These are phyloP conservation scores for Talaromyces ruber DNA, from an alignment of 495 filamentous ascomycete species.

Conservation along the genomic window DNA sequence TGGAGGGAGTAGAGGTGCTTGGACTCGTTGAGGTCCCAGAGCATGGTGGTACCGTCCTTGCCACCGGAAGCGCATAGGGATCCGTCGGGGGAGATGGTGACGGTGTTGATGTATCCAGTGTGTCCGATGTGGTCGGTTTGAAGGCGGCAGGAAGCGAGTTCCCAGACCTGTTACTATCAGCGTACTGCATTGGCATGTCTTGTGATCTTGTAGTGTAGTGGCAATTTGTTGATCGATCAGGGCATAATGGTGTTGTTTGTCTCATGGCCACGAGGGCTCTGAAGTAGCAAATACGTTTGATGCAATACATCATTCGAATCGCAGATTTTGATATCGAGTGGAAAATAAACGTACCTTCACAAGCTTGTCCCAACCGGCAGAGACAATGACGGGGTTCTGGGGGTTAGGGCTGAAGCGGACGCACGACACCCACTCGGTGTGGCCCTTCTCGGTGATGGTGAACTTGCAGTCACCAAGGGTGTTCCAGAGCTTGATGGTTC, in stretches of 20 bases:
- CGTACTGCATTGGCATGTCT: neutral
- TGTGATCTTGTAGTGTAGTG: neutral
- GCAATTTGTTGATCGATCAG: constrained; percentile 56
- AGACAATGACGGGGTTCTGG: constrained; percentile 99
- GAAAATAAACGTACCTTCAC: constrained; percentile 86
- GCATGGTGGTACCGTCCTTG: constrained; percentile 99
- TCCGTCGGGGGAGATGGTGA: constrained; percentile 99
- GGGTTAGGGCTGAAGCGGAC: constrained; percentile 99
- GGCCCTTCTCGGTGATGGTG: constrained; percentile 99
- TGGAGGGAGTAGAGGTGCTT: constrained; percentile 99
- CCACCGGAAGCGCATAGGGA: constrained; percentile 98
- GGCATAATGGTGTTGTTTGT: constrained; percentile 76
- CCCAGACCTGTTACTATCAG: constrained; percentile 70
- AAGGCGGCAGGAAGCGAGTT: constrained; percentile 96
- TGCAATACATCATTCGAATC: constrained; percentile 80
- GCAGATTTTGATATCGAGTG: neutral
- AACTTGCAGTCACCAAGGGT: constrained; percentile 99
- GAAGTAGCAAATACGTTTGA: constrained; percentile 99
- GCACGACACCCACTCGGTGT: constrained; percentile 99
- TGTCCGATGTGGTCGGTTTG: constrained; percentile 99
- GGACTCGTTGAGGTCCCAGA: constrained; percentile 99
- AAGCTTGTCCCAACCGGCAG: constrained; percentile 98
- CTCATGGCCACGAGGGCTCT: constrained; percentile 94
- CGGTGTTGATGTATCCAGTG: constrained; percentile 99
- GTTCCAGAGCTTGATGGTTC: constrained; percentile 99